A percentile compares a stretch with the other conserved stretches of the same genome.
Conservation (phyloP, 2,329 filamentous ascomycete genomes). For the Cladophialophora yegresii region DNA sequence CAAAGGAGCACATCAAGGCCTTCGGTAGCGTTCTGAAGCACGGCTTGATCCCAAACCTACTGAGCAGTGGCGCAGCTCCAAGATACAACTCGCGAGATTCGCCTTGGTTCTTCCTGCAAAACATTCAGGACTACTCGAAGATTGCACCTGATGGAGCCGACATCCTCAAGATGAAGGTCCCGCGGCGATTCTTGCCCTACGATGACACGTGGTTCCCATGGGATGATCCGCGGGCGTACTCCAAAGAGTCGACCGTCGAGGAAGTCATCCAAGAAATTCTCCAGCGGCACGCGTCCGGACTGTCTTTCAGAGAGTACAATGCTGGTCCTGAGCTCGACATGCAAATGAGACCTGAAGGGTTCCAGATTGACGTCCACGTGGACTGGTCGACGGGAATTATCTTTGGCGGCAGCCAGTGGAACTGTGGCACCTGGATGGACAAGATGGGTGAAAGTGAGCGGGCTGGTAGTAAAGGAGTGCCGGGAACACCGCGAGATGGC, state of each 20-base stretch:
- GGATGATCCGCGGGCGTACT: conserved; percentile 83
- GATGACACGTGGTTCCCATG: conserved; percentile 91
- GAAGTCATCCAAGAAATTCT: conserved; percentile 92
- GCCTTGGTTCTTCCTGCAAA: conserved; percentile 96
- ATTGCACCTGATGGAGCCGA: conserved; percentile 75
- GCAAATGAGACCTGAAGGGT: conserved; percentile 91
- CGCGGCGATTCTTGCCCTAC: conserved; percentile 86
- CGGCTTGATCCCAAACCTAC: conserved; percentile 94
- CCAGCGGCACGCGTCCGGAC: conserved; percentile 84
- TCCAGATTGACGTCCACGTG: conserved; percentile 85
- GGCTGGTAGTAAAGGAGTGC: conserved; percentile 87
- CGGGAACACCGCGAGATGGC: conserved; percentile 94
- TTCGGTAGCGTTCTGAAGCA: conserved; percentile 97
- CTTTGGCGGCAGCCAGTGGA: conserved; percentile 89
- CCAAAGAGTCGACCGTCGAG: conserved; percentile 75
- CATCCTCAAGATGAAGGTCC: conserved; percentile 74
- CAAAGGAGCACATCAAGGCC: conserved; percentile 88
- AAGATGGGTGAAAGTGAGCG: conserved; percentile 99
- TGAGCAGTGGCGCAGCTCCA: conserved; percentile 80
- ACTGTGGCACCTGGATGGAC: conserved; percentile 99
- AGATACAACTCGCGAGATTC: conserved; percentile 96
- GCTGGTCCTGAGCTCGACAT: conserved; percentile 83
- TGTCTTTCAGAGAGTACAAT: conserved; percentile 93
- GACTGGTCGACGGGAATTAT: conserved; percentile 91
- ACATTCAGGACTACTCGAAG: conserved; percentile 87